A percentile compares a stretch with the other conserved stretches of the same genome.
Conservation (phyloP, 371 early-diverging fungal species). For the Mortierella sp. region DNA sequence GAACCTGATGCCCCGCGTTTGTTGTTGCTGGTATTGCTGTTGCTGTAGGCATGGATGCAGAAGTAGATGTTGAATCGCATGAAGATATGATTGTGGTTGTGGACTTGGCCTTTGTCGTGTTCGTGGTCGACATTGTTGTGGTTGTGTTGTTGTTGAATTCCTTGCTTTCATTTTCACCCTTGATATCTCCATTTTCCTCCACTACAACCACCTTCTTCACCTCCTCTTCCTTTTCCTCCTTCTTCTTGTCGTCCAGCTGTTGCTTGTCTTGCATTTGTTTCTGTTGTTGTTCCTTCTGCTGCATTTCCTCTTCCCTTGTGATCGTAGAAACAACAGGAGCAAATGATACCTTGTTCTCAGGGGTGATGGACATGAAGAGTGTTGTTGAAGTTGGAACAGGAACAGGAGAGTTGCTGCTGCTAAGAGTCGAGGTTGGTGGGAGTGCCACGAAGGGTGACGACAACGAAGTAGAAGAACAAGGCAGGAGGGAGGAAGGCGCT, state of each 20-base stretch:
- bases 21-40: background rate
- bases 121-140: background rate
- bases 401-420: background rate
- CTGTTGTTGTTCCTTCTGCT: background rate
- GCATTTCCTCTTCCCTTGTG: background rate
- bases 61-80: constrained; percentile 6
- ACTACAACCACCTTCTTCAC: background rate
- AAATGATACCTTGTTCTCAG: background rate
- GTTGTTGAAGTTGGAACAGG: background rate
- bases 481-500: background rate
- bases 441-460: background rate
- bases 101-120: background rate
- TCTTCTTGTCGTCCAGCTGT: background rate
- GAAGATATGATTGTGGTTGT: background rate
- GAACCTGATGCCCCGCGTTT: background rate
- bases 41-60: background rate
- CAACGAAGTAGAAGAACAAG: background rate
- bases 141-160: constrained; percentile 1
- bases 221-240: background rate
- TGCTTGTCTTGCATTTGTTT: background rate
- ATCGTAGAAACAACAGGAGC: background rate
- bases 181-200: background rate
- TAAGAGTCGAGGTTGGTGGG: constrained; percentile 3
- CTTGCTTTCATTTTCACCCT: background rate
- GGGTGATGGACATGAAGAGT: background rate